phyloP scores from a whole-genome alignment of 1,284 basidiomycete species.

The Irpex sp. region DNA sequence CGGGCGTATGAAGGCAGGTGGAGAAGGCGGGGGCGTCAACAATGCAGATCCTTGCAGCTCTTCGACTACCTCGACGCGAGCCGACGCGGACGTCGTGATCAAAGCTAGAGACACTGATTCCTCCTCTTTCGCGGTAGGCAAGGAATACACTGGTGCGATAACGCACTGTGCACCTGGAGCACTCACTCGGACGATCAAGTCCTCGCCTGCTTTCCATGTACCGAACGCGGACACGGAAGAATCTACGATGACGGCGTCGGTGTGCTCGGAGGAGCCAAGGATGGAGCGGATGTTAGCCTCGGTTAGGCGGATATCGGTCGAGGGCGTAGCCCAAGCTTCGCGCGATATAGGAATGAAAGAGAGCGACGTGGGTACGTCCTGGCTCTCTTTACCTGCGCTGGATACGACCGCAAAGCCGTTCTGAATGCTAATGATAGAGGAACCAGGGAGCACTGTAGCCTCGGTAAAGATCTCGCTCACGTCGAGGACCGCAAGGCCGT shows the following conservation, averaged over 20 bases:
- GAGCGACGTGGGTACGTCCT: conserved; percentile 4
- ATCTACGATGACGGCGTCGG: conserved; percentile 16
- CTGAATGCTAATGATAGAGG: background rate
- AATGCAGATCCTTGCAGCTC: conserved; percentile 3
- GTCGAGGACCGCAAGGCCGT: background rate
- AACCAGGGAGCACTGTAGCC: background rate
- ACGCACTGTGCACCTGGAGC: conserved; percentile 14
- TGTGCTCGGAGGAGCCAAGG: background rate
- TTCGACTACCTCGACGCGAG: conserved; percentile 6
- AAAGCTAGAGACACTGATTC: conserved; percentile 11
- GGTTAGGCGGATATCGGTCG: background rate
- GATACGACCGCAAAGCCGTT: conserved; percentile 1
- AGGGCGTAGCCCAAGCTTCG: background rate
- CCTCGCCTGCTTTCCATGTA: background rate
- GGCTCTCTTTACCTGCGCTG: background rate
- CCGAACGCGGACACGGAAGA: conserved; percentile 12
- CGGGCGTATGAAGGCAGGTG: background rate
- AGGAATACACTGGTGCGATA: conserved; percentile 14
- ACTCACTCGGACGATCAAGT: conserved; percentile 11
- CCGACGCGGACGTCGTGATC: conserved; percentile 10
- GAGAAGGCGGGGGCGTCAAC: conserved; percentile 17
- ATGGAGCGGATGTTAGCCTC: background rate
- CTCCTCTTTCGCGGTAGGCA: conserved; percentile 5
- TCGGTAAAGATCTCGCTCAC: background rate
- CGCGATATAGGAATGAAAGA: conserved; percentile 8